Base-by-base conservation (phyloP, 257 asterid species). In the Salvia splendens region DNA sequence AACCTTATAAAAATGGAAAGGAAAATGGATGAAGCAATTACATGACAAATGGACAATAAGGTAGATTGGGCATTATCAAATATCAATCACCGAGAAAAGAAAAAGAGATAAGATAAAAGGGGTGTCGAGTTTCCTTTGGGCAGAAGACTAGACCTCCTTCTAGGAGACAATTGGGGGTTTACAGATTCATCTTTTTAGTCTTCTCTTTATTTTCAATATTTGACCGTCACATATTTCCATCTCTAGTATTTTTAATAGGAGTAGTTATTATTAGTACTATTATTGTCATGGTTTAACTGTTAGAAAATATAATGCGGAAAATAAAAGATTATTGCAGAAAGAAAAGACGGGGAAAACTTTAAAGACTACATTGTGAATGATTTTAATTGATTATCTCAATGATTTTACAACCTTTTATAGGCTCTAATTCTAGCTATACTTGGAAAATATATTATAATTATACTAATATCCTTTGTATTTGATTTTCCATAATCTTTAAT, bases 151-250 rank as follows among this genome's bases (percentile, higher is more conserved):
- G 76, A 76, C 79, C 78, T 69, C 83, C 81, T 81, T 66, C 64
- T 72, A 79, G 84, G 86, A 81, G 89, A 84, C 89, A 84, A 79
- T 73, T 78, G 61, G 84, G 72, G 84, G 86, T 76, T 79, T 47
- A 60, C 77, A 69, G 73, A 69, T 79, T 58, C 35, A n/a, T 75
- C 78, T 78, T 73, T 75, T 73, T 11, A 32, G 15, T 57, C 66
- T 45, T 67, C 52, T 69, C 63, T 71, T 71, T 57, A 57, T 28
- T 43, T 58, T 30, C 67, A 12, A 54, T 75, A 67, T 73, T 80
- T 73, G 70, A 76, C 77, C 63, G 16, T 8, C 55, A 49, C 52
- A 2, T 38, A 12, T 33, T 11, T 3, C 50, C 7, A 46, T 33
- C n/a, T 30, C 55, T 43, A 50, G 8, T 40, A 38, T 10, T 38